Base-by-base conservation (phyloP, 768 basidiomycete species). In the Suillus occidentalis region DNA sequence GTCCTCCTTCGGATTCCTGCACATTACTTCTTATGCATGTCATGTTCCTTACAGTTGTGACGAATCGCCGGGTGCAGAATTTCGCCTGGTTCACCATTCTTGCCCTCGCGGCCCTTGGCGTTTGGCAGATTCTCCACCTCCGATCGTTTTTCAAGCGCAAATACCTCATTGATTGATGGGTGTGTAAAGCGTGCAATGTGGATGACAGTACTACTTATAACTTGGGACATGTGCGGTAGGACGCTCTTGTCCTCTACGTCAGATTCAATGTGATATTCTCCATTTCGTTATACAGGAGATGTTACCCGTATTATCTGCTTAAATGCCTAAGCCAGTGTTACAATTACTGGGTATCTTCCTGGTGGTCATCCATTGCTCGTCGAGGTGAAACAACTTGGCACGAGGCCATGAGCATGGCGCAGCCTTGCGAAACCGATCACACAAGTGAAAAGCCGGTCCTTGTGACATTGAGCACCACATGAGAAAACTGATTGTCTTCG, bases 81-180 rank as follows among this genome's bases (percentile, higher is more conserved):
- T 99, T 99, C 78, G 92, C 93, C 1, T 90, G 94, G 84, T 89
- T 99, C 75, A 91, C 94, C 14, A 84, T 97, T 66, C 25, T 89
- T 56, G 87, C 91, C n/a, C 47, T 49, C 47, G 13, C 47, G 22
- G n/a, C 47, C 12, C 82, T 98, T 43, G 96, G 97, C 8, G 85
- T 84, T 52, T 99, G 97, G 97, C 95, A 98, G 80, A 92, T 99
- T 53, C 79, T 97, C 74, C 97, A 99, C 73, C 82, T 99, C 16
- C 88, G 95, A 55, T 86, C 94, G 7, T 99, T 92, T 87, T 98
- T 99, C 87, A 95, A 94, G 81, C 86, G 91, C 73, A 97, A 95
- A 79, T 94, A 95, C 78, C 88, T 95, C 72, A 95, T 95, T 72
- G 94, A 95, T 73, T 91, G 78, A 79, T 66, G 39, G 3, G 6